phyloP scores from a whole-genome alignment of 805 yeast species.

The Priceomyces medius region DNA sequence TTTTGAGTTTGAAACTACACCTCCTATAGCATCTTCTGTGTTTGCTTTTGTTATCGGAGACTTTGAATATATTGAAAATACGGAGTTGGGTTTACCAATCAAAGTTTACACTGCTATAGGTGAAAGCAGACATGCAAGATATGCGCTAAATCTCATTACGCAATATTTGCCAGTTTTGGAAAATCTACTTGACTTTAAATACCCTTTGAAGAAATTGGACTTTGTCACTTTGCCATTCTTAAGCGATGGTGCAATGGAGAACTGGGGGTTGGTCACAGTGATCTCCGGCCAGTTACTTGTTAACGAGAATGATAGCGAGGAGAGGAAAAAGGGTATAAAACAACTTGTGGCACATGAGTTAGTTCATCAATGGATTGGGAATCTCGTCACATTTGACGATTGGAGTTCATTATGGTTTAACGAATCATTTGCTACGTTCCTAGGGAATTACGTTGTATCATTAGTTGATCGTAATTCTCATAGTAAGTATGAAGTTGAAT shows the following conservation, averaged over 20 bases:
- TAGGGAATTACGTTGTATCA: constrained; percentile 50
- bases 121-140: constrained; percentile 44
- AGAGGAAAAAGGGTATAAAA: constrained; percentile 35
- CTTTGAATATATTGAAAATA: constrained; percentile 45
- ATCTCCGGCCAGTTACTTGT: constrained; percentile 47
- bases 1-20: constrained; percentile 52
- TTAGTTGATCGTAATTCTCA: constrained; percentile 16
- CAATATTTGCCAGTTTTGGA: constrained; percentile 50
- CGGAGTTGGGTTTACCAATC: constrained; percentile 34
- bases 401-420: constrained; percentile 74
- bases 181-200: constrained; percentile 40
- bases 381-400: constrained; percentile 61
- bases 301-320: constrained; percentile 19
- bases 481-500: constrained; percentile 10
- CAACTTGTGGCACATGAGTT: constrained; percentile 70
- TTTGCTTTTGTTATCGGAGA: constrained; percentile 73
- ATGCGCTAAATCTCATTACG: constrained; percentile 49
- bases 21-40: constrained; percentile 59
- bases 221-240: constrained; percentile 67
- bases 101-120: constrained; percentile 58
- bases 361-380: constrained; percentile 81
- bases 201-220: constrained; percentile 66
- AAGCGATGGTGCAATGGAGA: constrained; percentile 79
- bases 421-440: constrained; percentile 76
- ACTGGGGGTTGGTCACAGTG: constrained; percentile 67